Conservation (phyloP, 345 rosid genomes). For the Bruguiera parviflora region DNA sequence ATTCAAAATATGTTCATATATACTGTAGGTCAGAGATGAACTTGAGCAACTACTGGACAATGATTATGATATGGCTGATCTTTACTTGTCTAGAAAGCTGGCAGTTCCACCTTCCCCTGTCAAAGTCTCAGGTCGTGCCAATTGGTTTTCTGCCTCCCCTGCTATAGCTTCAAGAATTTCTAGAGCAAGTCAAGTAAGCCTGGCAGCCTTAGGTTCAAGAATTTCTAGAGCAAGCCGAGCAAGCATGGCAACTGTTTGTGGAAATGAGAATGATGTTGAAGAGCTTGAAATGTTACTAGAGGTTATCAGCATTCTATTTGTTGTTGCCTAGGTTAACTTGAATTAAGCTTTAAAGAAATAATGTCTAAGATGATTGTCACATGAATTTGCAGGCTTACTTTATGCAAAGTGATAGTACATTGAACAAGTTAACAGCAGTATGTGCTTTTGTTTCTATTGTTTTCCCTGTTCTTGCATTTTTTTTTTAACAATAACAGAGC, state of each 20-base stretch:
- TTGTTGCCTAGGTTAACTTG: conserved; percentile 2
- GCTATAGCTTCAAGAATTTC: conserved; percentile 53
- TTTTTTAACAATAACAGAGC: too few relatives aligned
- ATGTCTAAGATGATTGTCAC: conserved; percentile 1
- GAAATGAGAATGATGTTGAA: conserved; percentile 94
- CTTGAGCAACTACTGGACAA: conserved; percentile 93
- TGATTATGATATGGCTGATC: conserved; percentile 97
- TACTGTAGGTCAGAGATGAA: conserved; percentile 84
- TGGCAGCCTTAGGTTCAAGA: conserved; percentile 53
- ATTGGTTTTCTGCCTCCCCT: conserved; percentile 44
- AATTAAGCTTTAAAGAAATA: background rate
- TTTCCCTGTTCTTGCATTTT: background rate
- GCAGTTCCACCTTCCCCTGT: conserved; percentile 58
- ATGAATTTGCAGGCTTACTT: conserved; percentile 73
- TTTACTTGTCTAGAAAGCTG: conserved; percentile 86
- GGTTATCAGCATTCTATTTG: conserved; percentile 38
- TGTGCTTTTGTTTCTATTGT: conserved; percentile 8
- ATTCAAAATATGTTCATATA: conserved; percentile 4
- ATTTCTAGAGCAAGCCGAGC: conserved; percentile 92
- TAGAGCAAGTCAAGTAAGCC: conserved; percentile 83
- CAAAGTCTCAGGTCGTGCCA: conserved; percentile 65
- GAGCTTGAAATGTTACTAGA: conserved; percentile 98
- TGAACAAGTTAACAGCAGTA: conserved; percentile 86
- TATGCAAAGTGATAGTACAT: conserved; percentile 88
- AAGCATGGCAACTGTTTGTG: conserved; percentile 69